Evolutionary conservation across 352 stramenopile genomes (phyloP).

Genomic region (Phytophthora constricta): DNA sequence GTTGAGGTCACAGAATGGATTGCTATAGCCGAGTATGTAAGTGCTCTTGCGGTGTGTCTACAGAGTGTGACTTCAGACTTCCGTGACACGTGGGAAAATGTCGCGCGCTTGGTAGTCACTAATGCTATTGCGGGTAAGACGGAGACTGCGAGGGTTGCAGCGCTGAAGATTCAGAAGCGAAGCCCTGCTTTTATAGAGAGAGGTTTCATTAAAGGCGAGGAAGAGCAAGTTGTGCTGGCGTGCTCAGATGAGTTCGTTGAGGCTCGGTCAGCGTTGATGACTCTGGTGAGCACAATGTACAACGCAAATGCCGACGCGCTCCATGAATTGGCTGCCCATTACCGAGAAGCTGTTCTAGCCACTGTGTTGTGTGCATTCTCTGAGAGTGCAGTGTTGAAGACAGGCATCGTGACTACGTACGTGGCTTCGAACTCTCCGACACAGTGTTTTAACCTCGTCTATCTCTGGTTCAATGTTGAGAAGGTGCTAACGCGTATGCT

Average conservation of each 20-base stretch:
- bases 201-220: constrained; percentile 35
- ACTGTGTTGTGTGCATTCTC: constrained; percentile 60
- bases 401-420: constrained; percentile 63
- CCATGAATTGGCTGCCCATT: constrained; percentile 54
- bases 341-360: constrained; percentile 73
- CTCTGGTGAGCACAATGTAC: constrained; percentile 54
- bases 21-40: constrained; percentile 44
- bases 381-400: constrained; percentile 60
- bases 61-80: constrained; percentile 33
- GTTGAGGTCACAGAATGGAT: constrained; percentile 57
- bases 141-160: constrained; percentile 55
- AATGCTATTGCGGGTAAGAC: constrained; percentile 69
- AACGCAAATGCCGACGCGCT: constrained; percentile 48
- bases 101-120: constrained; percentile 54
- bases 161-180: constrained; percentile 62
- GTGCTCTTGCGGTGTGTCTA: constrained; percentile 34
- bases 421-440: constrained; percentile 43
- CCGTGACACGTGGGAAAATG: constrained; percentile 60
- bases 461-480: constrained; percentile 59
- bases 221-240: constrained; percentile 46
- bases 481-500: constrained; percentile 49
- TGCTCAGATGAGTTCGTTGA: constrained; percentile 52
- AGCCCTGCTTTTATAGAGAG: constrained; percentile 37
- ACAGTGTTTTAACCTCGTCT: constrained; percentile 60
- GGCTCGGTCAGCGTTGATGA: constrained; percentile 52